Conservation (phyloP, 352 stramenopile genomes). For the Pythium scleroteichum region DNA sequence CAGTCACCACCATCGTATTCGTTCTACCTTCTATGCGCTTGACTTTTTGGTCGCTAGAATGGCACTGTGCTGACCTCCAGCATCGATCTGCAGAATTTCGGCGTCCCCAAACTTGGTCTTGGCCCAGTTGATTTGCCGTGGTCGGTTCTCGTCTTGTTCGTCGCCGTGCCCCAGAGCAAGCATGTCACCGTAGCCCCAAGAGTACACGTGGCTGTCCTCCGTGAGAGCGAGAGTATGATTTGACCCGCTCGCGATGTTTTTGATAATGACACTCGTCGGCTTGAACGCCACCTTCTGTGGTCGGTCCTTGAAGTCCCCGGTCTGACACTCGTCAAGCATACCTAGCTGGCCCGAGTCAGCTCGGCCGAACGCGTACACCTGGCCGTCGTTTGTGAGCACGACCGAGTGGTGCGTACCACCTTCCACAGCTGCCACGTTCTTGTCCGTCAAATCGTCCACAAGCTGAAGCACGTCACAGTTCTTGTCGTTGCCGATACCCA, state of each 20-base stretch:
- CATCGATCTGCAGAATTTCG: conserved; percentile 74
- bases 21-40: not conserved
- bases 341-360: conserved; percentile 95
- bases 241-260: conserved; percentile 68
- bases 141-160: conserved; percentile 80
- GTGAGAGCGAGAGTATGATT: conserved; percentile 89
- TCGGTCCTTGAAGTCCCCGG: conserved; percentile 78
- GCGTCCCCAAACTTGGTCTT: conserved; percentile 70
- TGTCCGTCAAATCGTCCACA: conserved; percentile 65
- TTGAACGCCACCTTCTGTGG: conserved; percentile 71
- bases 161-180: conserved; percentile 85
- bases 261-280: conserved; percentile 34
- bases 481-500: conserved; percentile 90
- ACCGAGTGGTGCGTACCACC: conserved; percentile 93
- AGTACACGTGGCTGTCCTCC: conserved; percentile 73
- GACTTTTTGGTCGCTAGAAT: conserved; percentile 49
- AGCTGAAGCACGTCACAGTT: conserved; percentile 72
- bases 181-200: conserved; percentile 94
- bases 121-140: conserved; percentile 60
- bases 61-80: conserved; percentile 87
- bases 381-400: conserved; percentile 85
- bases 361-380: conserved; percentile 92
- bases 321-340: conserved; percentile 65
- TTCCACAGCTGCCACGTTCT: conserved; percentile 78
- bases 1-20: not conserved